These are phyloP conservation scores for Papiliotrema fonsecae DNA, from an alignment of 1,284 basidiomycete genomes.

Conservation along the genomic window DNA sequence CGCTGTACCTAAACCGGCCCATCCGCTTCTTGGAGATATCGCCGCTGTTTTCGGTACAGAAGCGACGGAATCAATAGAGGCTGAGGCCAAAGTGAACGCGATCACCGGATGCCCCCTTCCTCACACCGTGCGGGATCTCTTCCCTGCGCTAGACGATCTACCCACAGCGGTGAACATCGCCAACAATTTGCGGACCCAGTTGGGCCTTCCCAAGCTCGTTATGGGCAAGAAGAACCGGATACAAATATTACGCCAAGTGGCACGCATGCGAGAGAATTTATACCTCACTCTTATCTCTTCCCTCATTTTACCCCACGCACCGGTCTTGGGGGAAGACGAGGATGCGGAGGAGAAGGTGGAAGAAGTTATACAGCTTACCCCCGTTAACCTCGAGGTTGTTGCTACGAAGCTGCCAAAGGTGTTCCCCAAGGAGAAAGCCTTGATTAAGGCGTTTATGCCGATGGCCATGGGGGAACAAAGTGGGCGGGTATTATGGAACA, in stretches of 20 bases:
- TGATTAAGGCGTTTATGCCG: constrained; percentile 18
- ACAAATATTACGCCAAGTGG: constrained; percentile 15
- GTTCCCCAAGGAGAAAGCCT: constrained; percentile 19
- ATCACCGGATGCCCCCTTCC: constrained; percentile 18
- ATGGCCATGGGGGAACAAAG: constrained; percentile 19
- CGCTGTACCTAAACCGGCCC: too few species aligned
- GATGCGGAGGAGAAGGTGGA: constrained; percentile 4
- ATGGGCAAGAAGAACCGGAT: constrained; percentile 10
- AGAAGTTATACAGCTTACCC: constrained; percentile 13
- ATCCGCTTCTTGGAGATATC: constrained; percentile 9
- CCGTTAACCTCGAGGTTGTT: constrained; percentile 13
- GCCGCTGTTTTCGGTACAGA: constrained; percentile 4
- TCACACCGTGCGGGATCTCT: constrained; percentile 16
- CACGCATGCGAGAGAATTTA: constrained; percentile 18
- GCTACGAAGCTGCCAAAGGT: constrained; percentile 12
- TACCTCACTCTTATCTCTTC: constrained; percentile 18
- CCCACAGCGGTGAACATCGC: constrained; percentile 13
- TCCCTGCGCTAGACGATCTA: constrained; percentile 17
- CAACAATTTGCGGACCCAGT: constrained; percentile 20
- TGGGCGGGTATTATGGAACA: constrained; percentile 33
- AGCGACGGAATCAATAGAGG: constrained; percentile 2
- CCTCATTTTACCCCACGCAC: constrained; percentile 20
- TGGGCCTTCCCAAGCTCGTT: constrained; percentile 13
- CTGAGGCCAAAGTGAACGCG: neutral
- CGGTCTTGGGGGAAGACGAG: constrained; percentile 5